Conservation (phyloP, 371 early-diverging fungal genomes). For the Mitosporidium daphniae region DNA sequence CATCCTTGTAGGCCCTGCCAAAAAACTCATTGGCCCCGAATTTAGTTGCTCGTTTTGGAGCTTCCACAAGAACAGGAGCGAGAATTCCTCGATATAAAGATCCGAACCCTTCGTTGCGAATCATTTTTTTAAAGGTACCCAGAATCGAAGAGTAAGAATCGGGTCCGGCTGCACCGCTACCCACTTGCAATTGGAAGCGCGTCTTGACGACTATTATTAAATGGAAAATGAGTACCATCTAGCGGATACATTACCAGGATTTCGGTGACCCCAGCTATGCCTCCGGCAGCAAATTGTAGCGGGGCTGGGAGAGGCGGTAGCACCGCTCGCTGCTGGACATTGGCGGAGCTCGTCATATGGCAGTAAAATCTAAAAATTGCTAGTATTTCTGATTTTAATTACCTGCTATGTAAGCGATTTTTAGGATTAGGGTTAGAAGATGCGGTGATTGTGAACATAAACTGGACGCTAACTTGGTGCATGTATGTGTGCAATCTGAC, state of each 20-base stretch:
- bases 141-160: constrained; percentile 1
- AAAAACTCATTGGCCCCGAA: constrained; percentile 71
- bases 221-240: constrained; percentile 12
- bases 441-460: too few relatives aligned
- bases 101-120: constrained; percentile 11
- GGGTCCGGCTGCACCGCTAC: constrained; percentile 1
- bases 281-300: constrained; percentile 54
- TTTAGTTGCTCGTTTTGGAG: constrained; percentile 82
- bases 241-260: constrained; percentile 83
- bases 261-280: constrained; percentile 73
- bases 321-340: too few relatives aligned
- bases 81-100: constrained; percentile 64
- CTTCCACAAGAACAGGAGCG: constrained; percentile 80
- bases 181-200: constrained; percentile 4
- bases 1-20: constrained; percentile 18
- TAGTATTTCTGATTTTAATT: too few relatives aligned
- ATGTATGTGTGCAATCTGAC: too few relatives aligned
- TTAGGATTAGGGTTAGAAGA: too few relatives aligned
- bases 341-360: too few relatives aligned
- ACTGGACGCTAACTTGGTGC: too few relatives aligned
- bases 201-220: constrained; percentile 3
- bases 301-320: constrained; percentile 38
- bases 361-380: too few relatives aligned
- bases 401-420: too few relatives aligned
- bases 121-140: constrained; percentile 1